Conservation (phyloP, 495 filamentous ascomycete species). For the Penicillium roqueforti region DNA sequence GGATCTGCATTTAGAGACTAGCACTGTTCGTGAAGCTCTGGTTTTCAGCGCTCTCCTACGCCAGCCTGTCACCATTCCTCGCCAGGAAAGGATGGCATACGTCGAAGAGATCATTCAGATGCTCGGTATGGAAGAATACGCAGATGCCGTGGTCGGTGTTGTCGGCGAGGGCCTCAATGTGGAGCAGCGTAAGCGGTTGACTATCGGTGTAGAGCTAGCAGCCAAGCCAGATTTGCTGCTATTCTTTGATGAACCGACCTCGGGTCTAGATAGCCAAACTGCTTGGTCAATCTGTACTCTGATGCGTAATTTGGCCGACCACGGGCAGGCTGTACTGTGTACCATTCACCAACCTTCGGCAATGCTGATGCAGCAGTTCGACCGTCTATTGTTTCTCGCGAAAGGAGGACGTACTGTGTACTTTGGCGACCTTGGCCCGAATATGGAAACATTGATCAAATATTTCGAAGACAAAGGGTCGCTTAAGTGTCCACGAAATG, state of each 20-base stretch:
- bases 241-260: conserved; percentile 87
- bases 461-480: conserved; percentile 81
- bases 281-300: conserved; percentile 80
- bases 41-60: conserved; percentile 79
- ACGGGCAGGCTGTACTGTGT: conserved; percentile 82
- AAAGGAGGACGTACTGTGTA: conserved; percentile 77
- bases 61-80: conserved; percentile 65
- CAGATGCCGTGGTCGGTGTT: conserved; percentile 83
- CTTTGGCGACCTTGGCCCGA: conserved; percentile 76
- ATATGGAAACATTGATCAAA: conserved; percentile 61
- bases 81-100: conserved; percentile 75
- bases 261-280: conserved; percentile 78
- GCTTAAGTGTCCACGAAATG: conserved; percentile 60
- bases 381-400: conserved; percentile 77
- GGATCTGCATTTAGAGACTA: conserved; percentile 79
- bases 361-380: conserved; percentile 87
- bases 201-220: conserved; percentile 83
- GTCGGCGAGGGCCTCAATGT: conserved; percentile 87
- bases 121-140: conserved; percentile 82
- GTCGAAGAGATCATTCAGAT: conserved; percentile 90
- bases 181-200: conserved; percentile 81
- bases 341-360: conserved; percentile 93
- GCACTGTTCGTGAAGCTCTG: conserved; percentile 79
- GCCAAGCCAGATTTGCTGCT: conserved; percentile 80
- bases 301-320: conserved; percentile 75